Conservation (phyloP, 306 rosid genomes). For the Nissolia schottii region DNA sequence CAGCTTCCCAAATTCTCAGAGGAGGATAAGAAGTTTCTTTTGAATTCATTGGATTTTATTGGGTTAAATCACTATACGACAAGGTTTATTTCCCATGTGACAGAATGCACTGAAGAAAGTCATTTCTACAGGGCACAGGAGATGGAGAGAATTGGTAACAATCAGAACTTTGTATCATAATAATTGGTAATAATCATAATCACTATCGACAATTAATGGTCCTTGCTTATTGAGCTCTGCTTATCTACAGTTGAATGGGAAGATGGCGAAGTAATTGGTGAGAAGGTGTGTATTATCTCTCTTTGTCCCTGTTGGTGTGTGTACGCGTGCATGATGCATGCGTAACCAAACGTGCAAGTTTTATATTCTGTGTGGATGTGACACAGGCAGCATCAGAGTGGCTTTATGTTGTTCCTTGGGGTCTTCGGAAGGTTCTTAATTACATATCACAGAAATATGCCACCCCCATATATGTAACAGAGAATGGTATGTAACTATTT, state of each 20-base stretch:
- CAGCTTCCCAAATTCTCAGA: conserved; percentile 80
- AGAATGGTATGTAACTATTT: conserved; percentile 60
- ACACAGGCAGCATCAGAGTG: conserved; percentile 99
- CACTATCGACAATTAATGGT: not conserved
- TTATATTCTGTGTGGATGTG: conserved; percentile 13
- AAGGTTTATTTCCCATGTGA: conserved; percentile 68
- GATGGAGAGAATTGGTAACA: conserved; percentile 62
- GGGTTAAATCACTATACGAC: conserved; percentile 90
- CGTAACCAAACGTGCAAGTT: not conserved
- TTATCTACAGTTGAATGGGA: conserved; percentile 71
- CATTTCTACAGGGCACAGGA: conserved; percentile 49
- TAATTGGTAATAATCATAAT: too few species aligned
- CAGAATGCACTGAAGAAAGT: conserved; percentile 32
- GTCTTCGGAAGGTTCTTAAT: conserved; percentile 66
- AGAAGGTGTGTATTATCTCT: conserved; percentile 51
- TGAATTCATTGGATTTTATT: conserved; percentile 63
- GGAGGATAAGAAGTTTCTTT: conserved; percentile 62
- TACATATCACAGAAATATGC: conserved; percentile 62
- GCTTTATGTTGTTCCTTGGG: conserved; percentile 98
- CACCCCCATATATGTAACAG: conserved; percentile 64
- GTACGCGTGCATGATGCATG: not conserved
- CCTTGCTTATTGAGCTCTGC: conserved; percentile 21
- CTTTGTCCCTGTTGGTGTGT: conserved; percentile 5
- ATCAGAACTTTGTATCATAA: not conserved
- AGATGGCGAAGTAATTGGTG: conserved; percentile 79